A percentile compares a stretch with the other conserved stretches of the same genome.
Conservation (phyloP, 805 yeast genomes). For the Kluyveromyces nonfermentans region DNA sequence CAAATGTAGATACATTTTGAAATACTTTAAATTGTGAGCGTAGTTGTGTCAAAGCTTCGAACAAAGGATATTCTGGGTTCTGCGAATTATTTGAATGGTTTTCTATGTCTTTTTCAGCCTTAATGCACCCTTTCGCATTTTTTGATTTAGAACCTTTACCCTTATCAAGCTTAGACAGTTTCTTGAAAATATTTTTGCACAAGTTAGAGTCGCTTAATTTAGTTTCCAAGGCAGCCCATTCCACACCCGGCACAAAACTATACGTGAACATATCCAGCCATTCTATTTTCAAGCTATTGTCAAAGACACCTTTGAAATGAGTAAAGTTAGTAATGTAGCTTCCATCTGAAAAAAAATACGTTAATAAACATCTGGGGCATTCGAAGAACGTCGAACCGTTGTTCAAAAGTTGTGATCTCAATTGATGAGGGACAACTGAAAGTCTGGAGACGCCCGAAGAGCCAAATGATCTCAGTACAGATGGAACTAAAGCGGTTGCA, state of each 20-base stretch:
- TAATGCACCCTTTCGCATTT: constrained; percentile 4
- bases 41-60: constrained; percentile 21
- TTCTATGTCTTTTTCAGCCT: constrained; percentile 1
- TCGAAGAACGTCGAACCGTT: constrained; percentile 47
- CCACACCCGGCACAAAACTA: constrained; percentile 37
- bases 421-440: constrained; percentile 40
- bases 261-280: constrained; percentile 55
- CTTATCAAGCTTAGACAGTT: constrained; percentile 9
- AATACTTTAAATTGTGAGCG: constrained; percentile 37
- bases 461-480: constrained; percentile 43
- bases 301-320: constrained; percentile 51
- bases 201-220: constrained; percentile 27
- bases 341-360: constrained; percentile 57
- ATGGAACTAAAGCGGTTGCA: constrained; percentile 53
- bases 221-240: constrained; percentile 38
- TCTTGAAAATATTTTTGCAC: constrained; percentile 11
- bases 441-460: constrained; percentile 42
- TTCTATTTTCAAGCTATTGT: constrained; percentile 55
- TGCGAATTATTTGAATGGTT: constrained; percentile 2
- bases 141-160: constrained; percentile 1
- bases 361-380: constrained; percentile 39
- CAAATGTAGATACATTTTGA: constrained; percentile 44
- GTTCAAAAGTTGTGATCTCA: constrained; percentile 44
- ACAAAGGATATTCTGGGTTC: constrained; percentile 4
- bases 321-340: constrained; percentile 57